Conservation (phyloP, 257 asterid genomes). For the Echites panduratus region DNA sequence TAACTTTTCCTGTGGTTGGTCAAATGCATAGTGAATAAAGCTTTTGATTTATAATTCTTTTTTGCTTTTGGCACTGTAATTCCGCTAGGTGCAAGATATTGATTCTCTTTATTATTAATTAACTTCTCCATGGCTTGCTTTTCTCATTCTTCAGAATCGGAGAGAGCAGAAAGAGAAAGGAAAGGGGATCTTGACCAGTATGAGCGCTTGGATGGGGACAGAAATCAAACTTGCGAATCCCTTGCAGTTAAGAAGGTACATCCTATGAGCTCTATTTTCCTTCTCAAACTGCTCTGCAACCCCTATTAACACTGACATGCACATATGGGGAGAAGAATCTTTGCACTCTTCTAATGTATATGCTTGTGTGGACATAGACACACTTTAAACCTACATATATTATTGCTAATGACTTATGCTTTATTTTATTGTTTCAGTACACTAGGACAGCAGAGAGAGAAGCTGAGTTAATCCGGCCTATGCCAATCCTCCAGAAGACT, state of each 20-base stretch:
- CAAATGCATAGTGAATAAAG: background rate
- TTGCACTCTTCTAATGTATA: too few relatives aligned
- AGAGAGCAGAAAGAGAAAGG: slow-evolving; percentile 91
- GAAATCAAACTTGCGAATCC: slow-evolving; percentile 62
- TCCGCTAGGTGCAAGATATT: background rate
- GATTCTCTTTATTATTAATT: background rate
- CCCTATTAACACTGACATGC: too few relatives aligned
- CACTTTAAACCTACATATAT: background rate
- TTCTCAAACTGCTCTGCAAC: background rate
- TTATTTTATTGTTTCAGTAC: slow-evolving; percentile 47
- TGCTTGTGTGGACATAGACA: too few relatives aligned
- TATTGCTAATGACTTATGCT: background rate
- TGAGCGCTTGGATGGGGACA: slow-evolving; percentile 94
- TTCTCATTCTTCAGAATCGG: slow-evolving; percentile 53
- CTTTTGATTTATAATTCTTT: background rate
- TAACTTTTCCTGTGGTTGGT: background rate
- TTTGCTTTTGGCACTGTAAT: background rate
- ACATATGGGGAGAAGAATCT: too few relatives aligned
- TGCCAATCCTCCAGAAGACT: slow-evolving; percentile 82
- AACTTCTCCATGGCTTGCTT: slow-evolving; percentile 4
- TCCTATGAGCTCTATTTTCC: slow-evolving; percentile 1
- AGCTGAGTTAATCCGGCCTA: slow-evolving; percentile 84
- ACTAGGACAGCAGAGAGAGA: slow-evolving; percentile 98
- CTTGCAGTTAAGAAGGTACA: slow-evolving; percentile 91
- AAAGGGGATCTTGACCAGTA: slow-evolving; percentile 97